These are phyloP conservation scores for Globisporangium paroecandrum DNA, from an alignment of 352 stramenopile species.

Conservation along the genomic window DNA sequence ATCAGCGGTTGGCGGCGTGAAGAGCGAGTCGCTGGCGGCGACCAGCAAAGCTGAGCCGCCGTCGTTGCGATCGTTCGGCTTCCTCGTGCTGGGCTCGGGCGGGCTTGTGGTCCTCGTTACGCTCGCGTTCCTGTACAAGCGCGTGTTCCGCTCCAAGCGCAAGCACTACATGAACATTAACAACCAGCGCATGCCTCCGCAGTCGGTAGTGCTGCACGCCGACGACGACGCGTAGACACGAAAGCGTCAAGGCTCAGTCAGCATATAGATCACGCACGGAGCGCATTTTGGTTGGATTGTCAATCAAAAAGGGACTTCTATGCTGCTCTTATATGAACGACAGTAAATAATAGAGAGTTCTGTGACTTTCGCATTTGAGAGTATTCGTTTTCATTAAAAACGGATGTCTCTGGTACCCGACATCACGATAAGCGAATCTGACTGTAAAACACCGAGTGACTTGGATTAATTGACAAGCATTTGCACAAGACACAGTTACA, in stretches of 20 bases:
- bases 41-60: constrained; percentile 26
- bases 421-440: not conserved
- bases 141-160: constrained; percentile 53
- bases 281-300: too few species aligned
- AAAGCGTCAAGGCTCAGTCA: too few species aligned
- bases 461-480: not conserved
- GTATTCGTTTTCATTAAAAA: too few species aligned
- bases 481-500: not conserved
- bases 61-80: constrained; percentile 56
- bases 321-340: not conserved
- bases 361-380: not conserved
- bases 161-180: constrained; percentile 78
- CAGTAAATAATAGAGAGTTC: not conserved
- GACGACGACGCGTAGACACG: constrained; percentile 5
- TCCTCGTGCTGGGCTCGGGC: constrained; percentile 60
- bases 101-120: constrained; percentile 59
- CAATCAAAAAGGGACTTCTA: too few species aligned
- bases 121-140: constrained; percentile 64
- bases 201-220: not conserved
- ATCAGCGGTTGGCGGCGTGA: not conserved
- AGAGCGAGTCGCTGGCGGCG: constrained; percentile 16
- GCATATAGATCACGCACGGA: too few species aligned
- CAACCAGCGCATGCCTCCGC: constrained; percentile 19
- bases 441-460: not conserved
- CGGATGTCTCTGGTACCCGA: not conserved